These are phyloP conservation scores for Ramularia collo-cygni DNA, from an alignment of 2,329 filamentous ascomycete genomes.

Conservation along the genomic window DNA sequence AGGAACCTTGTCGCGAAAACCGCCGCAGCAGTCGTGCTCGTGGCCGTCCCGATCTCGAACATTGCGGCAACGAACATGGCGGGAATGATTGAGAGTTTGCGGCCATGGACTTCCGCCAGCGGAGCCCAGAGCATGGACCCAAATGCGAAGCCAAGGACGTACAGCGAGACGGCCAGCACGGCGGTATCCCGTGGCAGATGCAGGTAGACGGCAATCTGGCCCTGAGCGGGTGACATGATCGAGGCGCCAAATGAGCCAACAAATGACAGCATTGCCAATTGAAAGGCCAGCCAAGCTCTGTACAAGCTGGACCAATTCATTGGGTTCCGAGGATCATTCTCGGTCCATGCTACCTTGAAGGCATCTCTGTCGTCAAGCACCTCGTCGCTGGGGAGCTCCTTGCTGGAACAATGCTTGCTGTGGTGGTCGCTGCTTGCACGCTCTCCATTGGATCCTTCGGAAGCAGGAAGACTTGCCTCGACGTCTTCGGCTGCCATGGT, in stretches of 20 bases:
- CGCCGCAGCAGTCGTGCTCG: no score
- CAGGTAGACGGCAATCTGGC: slow-evolving; percentile 36
- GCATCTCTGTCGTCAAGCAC: slow-evolving; percentile 57
- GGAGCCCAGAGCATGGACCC: slow-evolving; percentile 44
- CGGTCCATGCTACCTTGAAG: slow-evolving; percentile 60
- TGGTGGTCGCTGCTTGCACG: no score
- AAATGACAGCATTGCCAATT: no score
- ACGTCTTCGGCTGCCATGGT: no score
- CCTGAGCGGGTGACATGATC: slow-evolving; percentile 36
- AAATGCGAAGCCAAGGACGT: slow-evolving; percentile 34
- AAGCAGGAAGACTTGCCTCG: no score
- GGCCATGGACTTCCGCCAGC: slow-evolving; percentile 36
- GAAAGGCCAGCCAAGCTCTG: no score
- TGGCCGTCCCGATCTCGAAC: no score
- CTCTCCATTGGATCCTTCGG: no score
- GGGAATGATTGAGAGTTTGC: slow-evolving; percentile 35
- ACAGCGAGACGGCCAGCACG: slow-evolving; percentile 33
- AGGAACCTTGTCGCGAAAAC: no score
- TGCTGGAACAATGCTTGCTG: no score
- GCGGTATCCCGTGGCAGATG: slow-evolving; percentile 35
- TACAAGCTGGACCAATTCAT: slow-evolving; percentile 49
- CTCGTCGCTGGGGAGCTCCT: no score
- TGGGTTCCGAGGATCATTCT: slow-evolving; percentile 60
- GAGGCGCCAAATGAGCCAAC: slow-evolving; percentile 56
- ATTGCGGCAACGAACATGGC: no score